Conservation (phyloP, 2,329 filamentous ascomycete species). For the Harringtonia aguacate region DNA sequence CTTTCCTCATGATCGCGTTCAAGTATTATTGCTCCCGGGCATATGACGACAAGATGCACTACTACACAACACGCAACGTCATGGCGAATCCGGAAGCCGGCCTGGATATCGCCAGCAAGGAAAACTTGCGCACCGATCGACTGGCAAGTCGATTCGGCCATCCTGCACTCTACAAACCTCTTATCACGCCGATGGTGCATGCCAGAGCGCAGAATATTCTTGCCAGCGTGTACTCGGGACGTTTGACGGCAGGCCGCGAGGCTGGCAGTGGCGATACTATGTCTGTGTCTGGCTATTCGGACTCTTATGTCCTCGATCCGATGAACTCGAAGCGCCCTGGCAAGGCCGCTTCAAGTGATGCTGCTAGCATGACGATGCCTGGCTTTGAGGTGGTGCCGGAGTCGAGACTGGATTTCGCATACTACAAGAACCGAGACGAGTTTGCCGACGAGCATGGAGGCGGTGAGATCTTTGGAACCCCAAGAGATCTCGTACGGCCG, state of each 20-base stretch:
- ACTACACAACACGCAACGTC: slow-evolving; percentile 59
- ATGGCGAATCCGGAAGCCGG: slow-evolving; percentile 31
- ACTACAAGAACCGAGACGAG: slow-evolving; percentile 82
- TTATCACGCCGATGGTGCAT: slow-evolving; percentile 93
- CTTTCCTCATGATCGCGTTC: slow-evolving; percentile 69
- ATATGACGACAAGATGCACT: slow-evolving; percentile 74
- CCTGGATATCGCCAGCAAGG: slow-evolving; percentile 34
- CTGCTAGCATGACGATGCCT: slow-evolving; percentile 38
- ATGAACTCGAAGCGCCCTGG: slow-evolving; percentile 58
- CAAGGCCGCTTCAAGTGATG: slow-evolving; percentile 17
- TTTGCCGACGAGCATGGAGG: slow-evolving; percentile 84
- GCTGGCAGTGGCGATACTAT: slow-evolving; percentile 43
- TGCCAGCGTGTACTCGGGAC: slow-evolving; percentile 75
- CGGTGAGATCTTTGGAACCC: slow-evolving; percentile 53
- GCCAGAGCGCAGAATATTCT: slow-evolving; percentile 81
- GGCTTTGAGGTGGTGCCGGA: slow-evolving; percentile 90
- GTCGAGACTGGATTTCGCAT: slow-evolving; percentile 76
- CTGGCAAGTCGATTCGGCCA: slow-evolving; percentile 77
- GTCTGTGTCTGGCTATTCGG: slow-evolving; percentile 65
- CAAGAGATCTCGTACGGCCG: slow-evolving; percentile 47
- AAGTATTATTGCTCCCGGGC: slow-evolving; percentile 69
- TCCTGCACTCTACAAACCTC: slow-evolving; percentile 76
- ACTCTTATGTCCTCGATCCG: slow-evolving; percentile 68
- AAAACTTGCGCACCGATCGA: slow-evolving; percentile 50
- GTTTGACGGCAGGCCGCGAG: slow-evolving; percentile 57